These are phyloP conservation scores for Ilex paraguariensis DNA, from an alignment of 305 asterid species.

Conservation along the genomic window DNA sequence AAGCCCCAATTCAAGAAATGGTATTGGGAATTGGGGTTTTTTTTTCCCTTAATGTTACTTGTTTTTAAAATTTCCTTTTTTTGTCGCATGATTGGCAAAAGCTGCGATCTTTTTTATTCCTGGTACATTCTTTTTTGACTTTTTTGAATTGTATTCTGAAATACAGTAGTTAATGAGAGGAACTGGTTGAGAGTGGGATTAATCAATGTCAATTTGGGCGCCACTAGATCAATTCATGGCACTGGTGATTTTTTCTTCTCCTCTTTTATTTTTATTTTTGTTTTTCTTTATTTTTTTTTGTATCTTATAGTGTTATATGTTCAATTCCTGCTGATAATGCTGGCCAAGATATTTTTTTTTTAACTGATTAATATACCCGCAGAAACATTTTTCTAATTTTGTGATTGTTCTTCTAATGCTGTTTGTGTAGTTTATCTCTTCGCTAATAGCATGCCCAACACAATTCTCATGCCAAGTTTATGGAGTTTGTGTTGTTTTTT, in stretches of 20 bases:
- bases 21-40: constrained; percentile 26
- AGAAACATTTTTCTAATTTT: no score
- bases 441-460: neutral
- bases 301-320: constrained; percentile 1
- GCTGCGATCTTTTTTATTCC: constrained; percentile 4
- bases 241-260: constrained; percentile 50
- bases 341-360: no score
- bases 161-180: constrained; percentile 40
- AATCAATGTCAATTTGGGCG: constrained; percentile 29
- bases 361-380: no score
- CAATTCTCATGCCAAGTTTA: neutral
- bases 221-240: constrained; percentile 62
- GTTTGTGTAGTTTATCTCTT: neutral
- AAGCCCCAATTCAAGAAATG: constrained; percentile 35
- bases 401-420: no score
- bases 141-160: constrained; percentile 7
- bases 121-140: no score
- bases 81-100: neutral
- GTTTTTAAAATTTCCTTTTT: neutral
- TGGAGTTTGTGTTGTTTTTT: neutral
- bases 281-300: neutral
- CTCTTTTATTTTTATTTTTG: constrained; percentile 1
- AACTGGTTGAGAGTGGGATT: constrained; percentile 39
- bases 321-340: neutral
- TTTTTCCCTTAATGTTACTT: neutral